Percentiles rank a stretch among this genome's conserved stretches.
These are phyloP conservation scores for Oryza glaberrima DNA, from an alignment of 176 grass and related monocot species.

Conservation along the genomic window DNA sequence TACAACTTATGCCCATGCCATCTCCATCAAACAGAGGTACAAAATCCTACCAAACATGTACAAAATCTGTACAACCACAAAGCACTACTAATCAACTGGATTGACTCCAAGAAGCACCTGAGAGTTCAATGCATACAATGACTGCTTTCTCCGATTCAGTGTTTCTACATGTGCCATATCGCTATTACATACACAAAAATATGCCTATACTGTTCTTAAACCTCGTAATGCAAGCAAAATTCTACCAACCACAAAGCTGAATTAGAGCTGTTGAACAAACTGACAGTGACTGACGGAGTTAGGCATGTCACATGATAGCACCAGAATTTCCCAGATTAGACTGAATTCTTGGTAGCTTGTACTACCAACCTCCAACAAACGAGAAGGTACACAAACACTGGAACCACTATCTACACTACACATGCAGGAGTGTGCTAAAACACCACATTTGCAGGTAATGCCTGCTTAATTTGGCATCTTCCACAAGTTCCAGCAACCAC, in stretches of 20 bases:
- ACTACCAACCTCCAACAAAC: conserved; percentile 32
- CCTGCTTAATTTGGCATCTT: conserved; percentile 34
- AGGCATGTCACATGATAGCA: conserved; percentile 28
- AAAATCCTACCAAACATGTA: conserved; percentile 39
- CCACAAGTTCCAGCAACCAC: conserved; percentile 44
- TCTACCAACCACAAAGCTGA: conserved; percentile 26
- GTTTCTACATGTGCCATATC: not conserved
- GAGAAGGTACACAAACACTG: conserved; percentile 26
- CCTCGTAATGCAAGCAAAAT: conserved; percentile 21
- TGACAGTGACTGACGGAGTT: conserved; percentile 22
- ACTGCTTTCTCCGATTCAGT: not conserved
- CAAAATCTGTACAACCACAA: not conserved
- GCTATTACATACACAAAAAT: not conserved
- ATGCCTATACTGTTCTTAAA: conserved; percentile 6
- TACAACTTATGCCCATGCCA: conserved; percentile 9
- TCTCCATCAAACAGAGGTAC: conserved; percentile 28
- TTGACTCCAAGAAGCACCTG: conserved; percentile 12
- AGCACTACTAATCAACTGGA: conserved; percentile 13
- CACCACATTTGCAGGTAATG: conserved; percentile 33
- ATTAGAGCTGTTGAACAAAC: conserved; percentile 26
- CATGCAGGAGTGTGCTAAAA: conserved; percentile 16
- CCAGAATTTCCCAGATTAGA: conserved; percentile 26
- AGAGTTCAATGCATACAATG: not conserved
- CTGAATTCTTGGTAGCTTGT: conserved; percentile 4
- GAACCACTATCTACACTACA: not conserved